Evolutionary conservation across 345 rosid genomes (phyloP), one percentile per base, ranked within the genome.

Genomic region (Eucalyptus marginata): DNA sequence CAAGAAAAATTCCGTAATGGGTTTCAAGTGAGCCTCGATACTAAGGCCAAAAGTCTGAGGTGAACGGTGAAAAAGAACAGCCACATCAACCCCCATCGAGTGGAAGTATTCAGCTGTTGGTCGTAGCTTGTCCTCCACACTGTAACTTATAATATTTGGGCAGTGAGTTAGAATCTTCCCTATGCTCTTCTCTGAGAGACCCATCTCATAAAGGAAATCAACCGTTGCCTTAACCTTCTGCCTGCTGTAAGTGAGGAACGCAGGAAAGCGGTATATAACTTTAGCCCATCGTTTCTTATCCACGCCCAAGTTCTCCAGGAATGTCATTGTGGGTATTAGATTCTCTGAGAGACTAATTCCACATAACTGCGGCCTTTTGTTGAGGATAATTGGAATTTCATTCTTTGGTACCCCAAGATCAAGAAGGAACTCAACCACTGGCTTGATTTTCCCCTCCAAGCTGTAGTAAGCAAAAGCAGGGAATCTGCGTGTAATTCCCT

Each of bases 281-380:
- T 95, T 96, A 29, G 99, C 99, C 99, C 99, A 97, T 31, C 90
- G 94, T 86, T 87, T 93, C 95, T 96, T 95, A 90, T 97, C 97
- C 27, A 97, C 93, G 1, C 99, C 99, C 87, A 97, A 86, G 12
- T 92, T 90, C 92, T 97, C 99, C 16, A 96, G 93, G 80, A 94
- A 94, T 49, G 88, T 81, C 99, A 96, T 96, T 43, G 99, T 96
- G 11, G 99, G 99, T 85, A 92, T 95, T 40, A 97, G 91, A 86
- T 97, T 96, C 20, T 95, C 96, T 1, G 95, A 90, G 20, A 97
- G 90, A 91, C 99, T 97, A 47, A 96, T 94, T 88, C 99, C 99
- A 76, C 98, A 96, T 3, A 97, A 89, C 90, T 97, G 99, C 62
- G 99, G 99, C 80, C 99, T 94, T 93, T 95, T 97, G 86, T 90